A percentile compares a stretch with the other conserved stretches of the same genome.
Conservation (phyloP, 2,329 filamentous ascomycete species). For the Tolypocladium inflatum region DNA sequence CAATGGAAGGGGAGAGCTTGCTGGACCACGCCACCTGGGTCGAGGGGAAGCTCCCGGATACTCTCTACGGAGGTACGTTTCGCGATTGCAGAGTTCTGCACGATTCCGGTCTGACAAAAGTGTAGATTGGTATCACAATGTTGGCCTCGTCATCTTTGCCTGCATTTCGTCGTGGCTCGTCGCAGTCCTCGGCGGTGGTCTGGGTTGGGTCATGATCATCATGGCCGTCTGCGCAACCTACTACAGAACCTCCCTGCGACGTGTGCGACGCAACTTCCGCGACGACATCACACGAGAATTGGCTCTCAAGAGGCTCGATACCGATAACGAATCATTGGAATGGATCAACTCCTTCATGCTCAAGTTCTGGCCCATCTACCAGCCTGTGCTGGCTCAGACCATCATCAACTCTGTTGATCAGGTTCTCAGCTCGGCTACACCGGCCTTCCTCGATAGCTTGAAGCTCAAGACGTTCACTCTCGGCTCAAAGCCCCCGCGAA, state of each 20-base stretch:
- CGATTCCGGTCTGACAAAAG: constrained; percentile 4
- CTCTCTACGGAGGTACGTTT: constrained; percentile 71
- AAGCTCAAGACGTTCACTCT: constrained; percentile 90
- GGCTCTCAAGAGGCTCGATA: constrained; percentile 78
- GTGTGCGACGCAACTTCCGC: constrained; percentile 89
- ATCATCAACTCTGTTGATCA: constrained; percentile 94
- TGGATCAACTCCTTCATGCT: constrained; percentile 99
- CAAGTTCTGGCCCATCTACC: constrained; percentile 99
- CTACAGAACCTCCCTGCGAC: constrained; percentile 88
- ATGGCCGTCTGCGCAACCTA: constrained; percentile 92
- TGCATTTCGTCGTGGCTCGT: constrained; percentile 86
- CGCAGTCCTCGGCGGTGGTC: constrained; percentile 78
- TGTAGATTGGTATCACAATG: constrained; percentile 97
- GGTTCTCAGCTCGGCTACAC: constrained; percentile 85
- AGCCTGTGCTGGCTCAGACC: constrained; percentile 83
- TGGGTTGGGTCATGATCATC: constrained; percentile 87
- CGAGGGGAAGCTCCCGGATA: constrained; percentile 76
- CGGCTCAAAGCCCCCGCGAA: constrained; percentile 85
- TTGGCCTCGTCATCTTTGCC: constrained; percentile 86
- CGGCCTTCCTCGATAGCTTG: constrained; percentile 85
- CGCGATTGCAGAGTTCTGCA: not conserved
- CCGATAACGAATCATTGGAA: constrained; percentile 84
- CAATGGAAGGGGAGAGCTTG: constrained; percentile 54
- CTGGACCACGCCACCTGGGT: constrained; percentile 84
- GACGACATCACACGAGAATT: constrained; percentile 89